Evolutionary conservation across 2,329 filamentous ascomycete genomes (phyloP).

Genomic region (Talaromyces funiculosus): DNA sequence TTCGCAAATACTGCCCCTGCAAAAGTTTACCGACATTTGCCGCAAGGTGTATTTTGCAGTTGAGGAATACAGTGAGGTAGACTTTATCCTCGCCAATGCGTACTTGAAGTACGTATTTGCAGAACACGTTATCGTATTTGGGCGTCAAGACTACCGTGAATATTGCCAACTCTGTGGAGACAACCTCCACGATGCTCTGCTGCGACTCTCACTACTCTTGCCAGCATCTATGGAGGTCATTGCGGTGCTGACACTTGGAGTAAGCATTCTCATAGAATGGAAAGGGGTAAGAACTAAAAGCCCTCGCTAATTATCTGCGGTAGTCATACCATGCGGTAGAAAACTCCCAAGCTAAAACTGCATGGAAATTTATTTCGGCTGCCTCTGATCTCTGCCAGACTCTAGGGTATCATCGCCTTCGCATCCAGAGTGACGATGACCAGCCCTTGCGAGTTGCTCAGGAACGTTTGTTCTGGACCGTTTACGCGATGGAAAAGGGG

Average conservation of each 20-base stretch:
- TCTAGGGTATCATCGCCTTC: slow-evolving; percentile 5
- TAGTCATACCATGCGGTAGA: slow-evolving; percentile 5
- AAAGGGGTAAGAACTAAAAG: neutral
- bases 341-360: neutral
- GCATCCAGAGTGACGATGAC: neutral
- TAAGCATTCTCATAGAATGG: neutral
- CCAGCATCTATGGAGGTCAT: neutral
- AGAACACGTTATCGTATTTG: neutral
- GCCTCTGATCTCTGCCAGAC: slow-evolving; percentile 4
- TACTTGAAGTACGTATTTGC: slow-evolving; percentile 5
- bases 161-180: neutral
- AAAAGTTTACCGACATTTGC: neutral
- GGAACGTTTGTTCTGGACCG: slow-evolving; percentile 6
- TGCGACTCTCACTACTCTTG: neutral
- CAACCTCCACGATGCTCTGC: neutral
- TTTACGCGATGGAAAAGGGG: slow-evolving; percentile 7
- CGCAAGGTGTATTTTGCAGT: neutral
- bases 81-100: slow-evolving; percentile 3
- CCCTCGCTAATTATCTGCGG: neutral
- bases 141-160: slow-evolving; percentile 2
- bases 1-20: neutral
- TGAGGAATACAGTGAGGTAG: slow-evolving; percentile 1
- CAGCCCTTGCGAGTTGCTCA: neutral
- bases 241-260: neutral
- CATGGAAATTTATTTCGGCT: slow-evolving; percentile 9